These are phyloP conservation scores for Emydomyces testavorans DNA, from an alignment of 2,329 filamentous ascomycete species.

Conservation along the genomic window DNA sequence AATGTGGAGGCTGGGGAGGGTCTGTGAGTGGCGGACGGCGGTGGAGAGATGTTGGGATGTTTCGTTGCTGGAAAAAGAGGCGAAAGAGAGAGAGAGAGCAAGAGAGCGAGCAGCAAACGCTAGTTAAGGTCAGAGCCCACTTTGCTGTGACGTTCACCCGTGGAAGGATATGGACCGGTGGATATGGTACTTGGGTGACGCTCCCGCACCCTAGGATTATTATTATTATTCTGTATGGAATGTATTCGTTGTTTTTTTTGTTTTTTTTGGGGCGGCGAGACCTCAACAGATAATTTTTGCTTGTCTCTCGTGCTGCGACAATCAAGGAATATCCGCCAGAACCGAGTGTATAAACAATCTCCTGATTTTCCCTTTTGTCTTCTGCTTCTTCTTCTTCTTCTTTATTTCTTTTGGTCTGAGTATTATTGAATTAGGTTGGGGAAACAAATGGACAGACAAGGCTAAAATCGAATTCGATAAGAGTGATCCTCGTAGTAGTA, in stretches of 20 bases:
- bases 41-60: not conserved
- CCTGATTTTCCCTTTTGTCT: not conserved
- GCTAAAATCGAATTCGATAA: not conserved
- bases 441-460: not conserved
- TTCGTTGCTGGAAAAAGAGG: too few species aligned
- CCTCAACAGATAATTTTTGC: too few species aligned
- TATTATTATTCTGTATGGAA: too few species aligned
- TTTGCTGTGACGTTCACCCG: constrained; percentile 9
- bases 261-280: too few species aligned
- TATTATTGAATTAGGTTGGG: too few species aligned
- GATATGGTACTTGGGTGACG: constrained; percentile 6
- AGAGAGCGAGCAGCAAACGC: constrained; percentile 5
- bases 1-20: constrained; percentile 23
- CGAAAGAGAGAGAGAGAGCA: not conserved
- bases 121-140: not conserved
- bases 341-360: too few species aligned
- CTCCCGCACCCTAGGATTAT: constrained; percentile 7
- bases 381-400: not conserved
- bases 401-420: too few species aligned
- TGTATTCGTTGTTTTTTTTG: too few species aligned
- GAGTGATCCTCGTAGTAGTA: too few species aligned
- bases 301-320: too few species aligned
- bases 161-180: constrained; percentile 7
- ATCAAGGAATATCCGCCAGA: too few species aligned
- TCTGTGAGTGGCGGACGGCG: constrained; percentile 6